Base-by-base conservation (phyloP, 176 grass and related monocot species). In the Musa troglodytarum region DNA sequence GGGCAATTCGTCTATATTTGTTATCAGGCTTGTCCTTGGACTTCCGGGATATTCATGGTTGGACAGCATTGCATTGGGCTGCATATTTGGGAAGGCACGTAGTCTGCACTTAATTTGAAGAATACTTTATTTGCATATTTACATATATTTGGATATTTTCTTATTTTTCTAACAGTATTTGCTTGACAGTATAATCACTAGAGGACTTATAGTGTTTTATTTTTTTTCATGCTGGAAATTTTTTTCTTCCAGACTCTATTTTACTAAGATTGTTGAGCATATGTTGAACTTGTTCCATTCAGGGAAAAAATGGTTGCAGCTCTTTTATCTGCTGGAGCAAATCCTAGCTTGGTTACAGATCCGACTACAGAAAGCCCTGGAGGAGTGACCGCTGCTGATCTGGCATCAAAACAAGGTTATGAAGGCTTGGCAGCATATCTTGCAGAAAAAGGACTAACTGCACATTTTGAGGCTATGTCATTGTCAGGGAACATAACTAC, bases 41-140 rank as follows among this genome's bases (percentile, higher is more conserved):
- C 87, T 99, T 99, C 73, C 91, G 95, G 22, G 95, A 99, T 88
- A 78, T 88, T 83, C 84, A 73, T 84, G 95, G 95, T 54, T 99
- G 95, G 95, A 94, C 95, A 65, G 88, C 90, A 63, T 71, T 99
- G 77, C 95, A 99, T 76, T 99, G 90, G 95, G 95, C 95, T 53
- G 86, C 95, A 55, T 87, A 84, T 74, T 78, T 64, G 62, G 90
- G 95, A 21, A 93, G 95, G 95, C 94, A 85, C 68, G 19, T 52
- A 85, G 53, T 69, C 67, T 86, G 78, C 80, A 72, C 55, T 19
- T 29, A 50, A 64, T 79, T 62, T 71, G 20, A 63, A 55, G 12
- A 11, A 43, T 43, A 4, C 15, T 10, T 78, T 76, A 13, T 77
- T 89, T 1, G 13, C 1, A 25, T 50, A 12, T 70, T n/a, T 70